A percentile compares a stretch with the other conserved stretches of the same genome.
Evolutionary conservation across 306 rosid species (phyloP).

Genomic region (Crotalaria pallida): DNA sequence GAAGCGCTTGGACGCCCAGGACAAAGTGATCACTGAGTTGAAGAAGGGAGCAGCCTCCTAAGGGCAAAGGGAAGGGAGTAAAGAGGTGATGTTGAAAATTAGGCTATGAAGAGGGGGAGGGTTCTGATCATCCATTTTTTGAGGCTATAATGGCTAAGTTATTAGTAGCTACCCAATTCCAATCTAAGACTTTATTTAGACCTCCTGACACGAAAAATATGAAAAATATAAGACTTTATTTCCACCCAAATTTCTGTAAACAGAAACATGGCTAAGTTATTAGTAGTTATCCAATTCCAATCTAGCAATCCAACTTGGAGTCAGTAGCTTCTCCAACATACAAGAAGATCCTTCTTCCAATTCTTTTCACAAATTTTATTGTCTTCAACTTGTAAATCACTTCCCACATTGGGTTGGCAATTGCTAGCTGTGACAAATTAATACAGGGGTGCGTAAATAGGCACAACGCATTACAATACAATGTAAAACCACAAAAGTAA

Average conservation of each 20-base stretch:
- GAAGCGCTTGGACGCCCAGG: too few species aligned
- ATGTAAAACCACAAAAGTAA: not conserved
- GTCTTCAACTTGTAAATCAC: conserved; percentile 60
- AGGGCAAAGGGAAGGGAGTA: too few species aligned
- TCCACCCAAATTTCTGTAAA: not conserved
- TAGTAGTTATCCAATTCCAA: not conserved
- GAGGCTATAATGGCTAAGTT: too few species aligned
- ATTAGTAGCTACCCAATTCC: too few species aligned
- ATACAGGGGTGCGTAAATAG: not conserved
- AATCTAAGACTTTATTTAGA: too few species aligned
- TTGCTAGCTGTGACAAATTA: conserved; percentile 35
- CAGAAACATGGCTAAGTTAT: not conserved
- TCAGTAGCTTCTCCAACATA: conserved; percentile 61
- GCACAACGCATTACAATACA: not conserved
- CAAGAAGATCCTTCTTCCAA: conserved; percentile 51
- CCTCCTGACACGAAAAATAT: too few species aligned
- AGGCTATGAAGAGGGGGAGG: too few species aligned
- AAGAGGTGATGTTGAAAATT: too few species aligned
- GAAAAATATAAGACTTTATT: not conserved
- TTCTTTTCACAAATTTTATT: conserved; percentile 45
- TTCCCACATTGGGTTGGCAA: conserved; percentile 60
- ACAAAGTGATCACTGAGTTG: too few species aligned
- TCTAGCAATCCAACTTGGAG: conserved; percentile 22
- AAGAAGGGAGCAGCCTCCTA: too few species aligned
- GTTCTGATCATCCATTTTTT: too few species aligned